Evolutionary conservation across 1,139 yeast genomes (phyloP).

Genomic region (Scheffersomyces insectosa): DNA sequence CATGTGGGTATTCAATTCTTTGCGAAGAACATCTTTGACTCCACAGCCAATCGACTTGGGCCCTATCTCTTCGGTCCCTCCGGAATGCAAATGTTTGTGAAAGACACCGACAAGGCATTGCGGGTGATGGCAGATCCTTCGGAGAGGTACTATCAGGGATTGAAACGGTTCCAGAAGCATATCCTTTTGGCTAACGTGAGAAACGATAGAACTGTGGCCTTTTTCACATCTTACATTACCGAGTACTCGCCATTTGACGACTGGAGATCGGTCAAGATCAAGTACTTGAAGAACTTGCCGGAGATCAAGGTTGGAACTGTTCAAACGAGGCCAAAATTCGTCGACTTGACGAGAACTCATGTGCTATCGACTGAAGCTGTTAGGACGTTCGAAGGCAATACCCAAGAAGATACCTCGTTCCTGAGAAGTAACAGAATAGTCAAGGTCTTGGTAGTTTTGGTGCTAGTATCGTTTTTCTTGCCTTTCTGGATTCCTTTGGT

Average conservation of each 20-base stretch:
- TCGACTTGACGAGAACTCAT: conserved; percentile 47
- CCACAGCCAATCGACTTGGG: conserved; percentile 59
- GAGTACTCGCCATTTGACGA: conserved; percentile 50
- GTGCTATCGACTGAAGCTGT: conserved; percentile 15
- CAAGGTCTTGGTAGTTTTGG: conserved; percentile 31
- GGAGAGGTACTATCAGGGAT: conserved; percentile 53
- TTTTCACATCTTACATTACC: conserved; percentile 54
- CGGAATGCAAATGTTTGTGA: conserved; percentile 71
- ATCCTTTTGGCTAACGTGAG: conserved; percentile 70
- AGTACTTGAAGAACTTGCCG: conserved; percentile 41
- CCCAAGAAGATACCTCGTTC: conserved; percentile 43
- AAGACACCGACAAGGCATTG: conserved; percentile 46
- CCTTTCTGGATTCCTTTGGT: conserved; percentile 59
- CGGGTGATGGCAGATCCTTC: conserved; percentile 58
- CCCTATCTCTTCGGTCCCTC: conserved; percentile 65
- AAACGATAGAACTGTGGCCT: conserved; percentile 67
- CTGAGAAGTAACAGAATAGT: conserved; percentile 30
- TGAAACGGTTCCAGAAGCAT: conserved; percentile 56
- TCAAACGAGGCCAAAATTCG: conserved; percentile 51
- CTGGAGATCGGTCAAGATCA: conserved; percentile 40
- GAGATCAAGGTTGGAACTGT: conserved; percentile 32
- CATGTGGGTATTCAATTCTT: conserved; percentile 73
- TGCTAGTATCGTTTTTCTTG: conserved; percentile 35
- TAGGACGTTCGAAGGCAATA: conserved; percentile 23
- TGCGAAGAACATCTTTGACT: conserved; percentile 40